Percentiles rank a stretch among this genome's conserved stretches.
These are phyloP conservation scores for Hanseniaspora valbyensis DNA, from an alignment of 805 yeast genomes.

Conservation along the genomic window DNA sequence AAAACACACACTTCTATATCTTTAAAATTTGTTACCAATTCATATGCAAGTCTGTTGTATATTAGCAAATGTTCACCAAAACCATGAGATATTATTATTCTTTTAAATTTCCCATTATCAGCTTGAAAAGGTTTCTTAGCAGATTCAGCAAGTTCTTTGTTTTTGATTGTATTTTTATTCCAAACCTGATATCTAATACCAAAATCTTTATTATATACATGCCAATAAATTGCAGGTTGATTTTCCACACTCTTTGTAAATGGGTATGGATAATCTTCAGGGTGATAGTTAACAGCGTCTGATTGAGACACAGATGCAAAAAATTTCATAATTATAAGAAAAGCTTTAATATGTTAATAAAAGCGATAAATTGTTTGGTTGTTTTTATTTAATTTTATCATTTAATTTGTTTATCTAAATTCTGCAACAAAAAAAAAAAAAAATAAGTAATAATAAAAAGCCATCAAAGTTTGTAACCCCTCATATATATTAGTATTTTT, in stretches of 20 bases:
- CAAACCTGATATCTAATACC: slow-evolving; percentile 15
- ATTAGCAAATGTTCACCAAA: slow-evolving; percentile 48
- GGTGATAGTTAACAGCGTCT: background rate
- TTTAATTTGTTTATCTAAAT: background rate
- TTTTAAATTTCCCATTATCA: slow-evolving; percentile 17
- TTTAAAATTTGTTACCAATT: slow-evolving; percentile 29
- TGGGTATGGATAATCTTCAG: slow-evolving; percentile 13
- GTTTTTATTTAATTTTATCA: too few species aligned
- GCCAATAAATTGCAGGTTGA: slow-evolving; percentile 10
- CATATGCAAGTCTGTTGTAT: slow-evolving; percentile 45
- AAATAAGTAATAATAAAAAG: too few species aligned
- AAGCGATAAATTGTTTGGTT: background rate
- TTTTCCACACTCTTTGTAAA: background rate
- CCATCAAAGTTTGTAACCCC: too few species aligned
- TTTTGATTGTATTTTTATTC: slow-evolving; percentile 16
- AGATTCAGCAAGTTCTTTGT: slow-evolving; percentile 13
- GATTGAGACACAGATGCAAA: slow-evolving; percentile 10
- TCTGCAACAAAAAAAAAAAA: too few species aligned
- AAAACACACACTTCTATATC: slow-evolving; percentile 61
- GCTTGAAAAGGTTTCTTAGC: slow-evolving; percentile 18
- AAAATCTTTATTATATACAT: background rate
- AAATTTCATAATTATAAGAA: slow-evolving; percentile 1
- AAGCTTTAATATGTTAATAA: too few species aligned
- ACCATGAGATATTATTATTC: slow-evolving; percentile 58
- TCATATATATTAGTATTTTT: too few species aligned